Conservation (phyloP, 2,329 filamentous ascomycete genomes). For the Trichophaea hybrida region DNA sequence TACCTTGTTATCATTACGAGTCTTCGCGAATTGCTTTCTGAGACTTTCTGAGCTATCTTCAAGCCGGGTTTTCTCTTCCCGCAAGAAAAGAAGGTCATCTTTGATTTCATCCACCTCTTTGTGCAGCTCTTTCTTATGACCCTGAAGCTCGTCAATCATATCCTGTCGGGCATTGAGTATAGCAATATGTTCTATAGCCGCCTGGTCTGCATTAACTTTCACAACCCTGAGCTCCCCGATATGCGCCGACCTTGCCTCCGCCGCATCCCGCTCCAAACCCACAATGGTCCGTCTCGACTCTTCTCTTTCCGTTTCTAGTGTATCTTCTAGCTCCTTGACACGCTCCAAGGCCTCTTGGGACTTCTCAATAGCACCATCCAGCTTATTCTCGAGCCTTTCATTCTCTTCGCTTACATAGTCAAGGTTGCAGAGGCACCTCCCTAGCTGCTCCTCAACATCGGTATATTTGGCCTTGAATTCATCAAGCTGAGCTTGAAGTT, state of each 20-base stretch:
- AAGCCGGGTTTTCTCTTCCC: background rate
- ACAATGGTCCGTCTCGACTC: slow-evolving; percentile 27
- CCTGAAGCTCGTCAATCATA: slow-evolving; percentile 14
- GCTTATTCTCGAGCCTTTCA: slow-evolving; percentile 28
- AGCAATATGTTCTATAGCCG: slow-evolving; percentile 27
- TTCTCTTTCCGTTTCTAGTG: slow-evolving; percentile 33
- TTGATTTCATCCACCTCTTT: slow-evolving; percentile 27
- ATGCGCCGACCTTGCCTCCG: slow-evolving; percentile 9
- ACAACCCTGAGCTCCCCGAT: slow-evolving; percentile 25
- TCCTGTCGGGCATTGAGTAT: slow-evolving; percentile 25
- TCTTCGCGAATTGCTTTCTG: background rate
- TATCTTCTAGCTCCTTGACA: slow-evolving; percentile 36
- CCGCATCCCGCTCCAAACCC: slow-evolving; percentile 17
- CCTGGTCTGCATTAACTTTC: slow-evolving; percentile 22
- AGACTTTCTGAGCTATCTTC: background rate
- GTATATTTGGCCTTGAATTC: slow-evolving; percentile 31
- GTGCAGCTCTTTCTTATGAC: background rate
- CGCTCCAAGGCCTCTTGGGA: slow-evolving; percentile 30
- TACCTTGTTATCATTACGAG: background rate
- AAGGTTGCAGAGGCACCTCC: slow-evolving; percentile 24
- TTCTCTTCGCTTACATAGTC: slow-evolving; percentile 7
- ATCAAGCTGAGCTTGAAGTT: slow-evolving; percentile 24
- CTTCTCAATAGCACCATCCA: slow-evolving; percentile 32
- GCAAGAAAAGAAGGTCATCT: slow-evolving; percentile 13
- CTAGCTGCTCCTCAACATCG: slow-evolving; percentile 29